A percentile compares a stretch with the other conserved stretches of the same genome.
phyloP scores from a whole-genome alignment of 2,329 filamentous ascomycete species.

The Colletotrichum navitas region DNA sequence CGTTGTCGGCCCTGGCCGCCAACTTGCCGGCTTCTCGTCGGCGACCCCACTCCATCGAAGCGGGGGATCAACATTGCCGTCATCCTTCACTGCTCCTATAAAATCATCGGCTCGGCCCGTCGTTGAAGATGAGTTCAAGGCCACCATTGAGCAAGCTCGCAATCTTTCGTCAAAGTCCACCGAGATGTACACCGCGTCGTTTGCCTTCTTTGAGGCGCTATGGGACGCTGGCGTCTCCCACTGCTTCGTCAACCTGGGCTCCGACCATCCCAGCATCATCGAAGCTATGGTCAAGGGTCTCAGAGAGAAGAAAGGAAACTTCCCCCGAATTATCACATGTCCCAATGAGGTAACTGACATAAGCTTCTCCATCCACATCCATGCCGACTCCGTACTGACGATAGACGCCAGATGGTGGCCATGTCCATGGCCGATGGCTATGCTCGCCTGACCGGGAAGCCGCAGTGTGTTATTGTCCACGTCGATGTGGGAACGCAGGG shows the following conservation, averaged over 20 bases:
- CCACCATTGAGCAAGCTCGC: slow-evolving; percentile 35
- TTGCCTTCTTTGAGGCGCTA: slow-evolving; percentile 85
- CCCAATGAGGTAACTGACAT: slow-evolving; percentile 73
- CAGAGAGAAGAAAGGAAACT: slow-evolving; percentile 70
- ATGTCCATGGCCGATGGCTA: slow-evolving; percentile 83
- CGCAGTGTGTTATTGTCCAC: slow-evolving; percentile 79
- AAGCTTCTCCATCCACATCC: background rate
- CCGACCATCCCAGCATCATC: slow-evolving; percentile 77
- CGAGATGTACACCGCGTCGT: slow-evolving; percentile 78
- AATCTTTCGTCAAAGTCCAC: slow-evolving; percentile 27
- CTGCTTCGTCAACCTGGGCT: slow-evolving; percentile 72
- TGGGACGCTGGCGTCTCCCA: slow-evolving; percentile 76
- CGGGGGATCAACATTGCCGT: slow-evolving; percentile 28
- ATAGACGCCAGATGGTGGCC: slow-evolving; percentile 73
- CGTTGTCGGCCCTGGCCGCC: slow-evolving; percentile 28
- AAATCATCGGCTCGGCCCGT: slow-evolving; percentile 22
- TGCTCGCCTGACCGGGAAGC: slow-evolving; percentile 74
- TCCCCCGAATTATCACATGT: slow-evolving; percentile 78
- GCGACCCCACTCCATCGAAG: slow-evolving; percentile 27
- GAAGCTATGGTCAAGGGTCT: slow-evolving; percentile 81
- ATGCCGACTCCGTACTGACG: background rate
- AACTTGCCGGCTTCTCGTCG: slow-evolving; percentile 36
- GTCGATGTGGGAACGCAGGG: slow-evolving; percentile 82
- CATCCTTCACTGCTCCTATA: slow-evolving; percentile 29
- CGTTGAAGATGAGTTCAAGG: slow-evolving; percentile 21